Conservation (phyloP, 768 basidiomycete genomes). For the Neoboletus brunneissimus region DNA sequence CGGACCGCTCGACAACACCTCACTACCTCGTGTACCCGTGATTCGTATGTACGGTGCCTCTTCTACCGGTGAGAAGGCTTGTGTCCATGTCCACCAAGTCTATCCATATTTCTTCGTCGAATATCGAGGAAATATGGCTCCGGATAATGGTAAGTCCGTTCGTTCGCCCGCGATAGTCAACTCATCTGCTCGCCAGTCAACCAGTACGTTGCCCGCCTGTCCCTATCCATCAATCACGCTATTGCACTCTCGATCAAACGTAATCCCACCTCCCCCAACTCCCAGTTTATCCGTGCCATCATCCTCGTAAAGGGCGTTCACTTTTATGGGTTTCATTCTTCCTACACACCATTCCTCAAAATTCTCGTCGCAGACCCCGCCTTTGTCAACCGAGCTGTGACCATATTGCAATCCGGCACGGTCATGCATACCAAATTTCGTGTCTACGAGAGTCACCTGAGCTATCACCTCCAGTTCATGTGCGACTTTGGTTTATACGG, state of each 20-base stretch:
- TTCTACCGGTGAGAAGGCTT: conserved; percentile 71
- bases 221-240: conserved; percentile 78
- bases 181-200: conserved; percentile 51
- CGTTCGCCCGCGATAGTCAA: background rate
- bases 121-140: conserved; percentile 66
- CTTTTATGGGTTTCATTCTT: conserved; percentile 92
- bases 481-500: conserved; percentile 94
- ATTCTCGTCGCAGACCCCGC: conserved; percentile 72
- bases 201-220: conserved; percentile 64
- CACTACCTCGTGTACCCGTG: conserved; percentile 67
- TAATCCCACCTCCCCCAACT: conserved; percentile 55
- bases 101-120: conserved; percentile 93
- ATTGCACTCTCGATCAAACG: conserved; percentile 79
- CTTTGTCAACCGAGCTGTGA: conserved; percentile 62
- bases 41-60: conserved; percentile 86
- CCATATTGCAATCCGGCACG: conserved; percentile 77
- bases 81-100: conserved; percentile 89
- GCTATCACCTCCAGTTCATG: conserved; percentile 87
- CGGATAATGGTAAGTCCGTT: conserved; percentile 52
- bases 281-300: conserved; percentile 70
- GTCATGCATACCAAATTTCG: conserved; percentile 77
- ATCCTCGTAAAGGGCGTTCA: conserved; percentile 90
- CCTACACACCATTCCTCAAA: conserved; percentile 87
- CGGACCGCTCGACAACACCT: conserved; percentile 61
- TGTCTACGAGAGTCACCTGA: conserved; percentile 88